A percentile compares a stretch with the other conserved stretches of the same genome.
Evolutionary conservation across 176 grass and related monocot species (phyloP).

Genomic region (Alloteropsis semialata): DNA sequence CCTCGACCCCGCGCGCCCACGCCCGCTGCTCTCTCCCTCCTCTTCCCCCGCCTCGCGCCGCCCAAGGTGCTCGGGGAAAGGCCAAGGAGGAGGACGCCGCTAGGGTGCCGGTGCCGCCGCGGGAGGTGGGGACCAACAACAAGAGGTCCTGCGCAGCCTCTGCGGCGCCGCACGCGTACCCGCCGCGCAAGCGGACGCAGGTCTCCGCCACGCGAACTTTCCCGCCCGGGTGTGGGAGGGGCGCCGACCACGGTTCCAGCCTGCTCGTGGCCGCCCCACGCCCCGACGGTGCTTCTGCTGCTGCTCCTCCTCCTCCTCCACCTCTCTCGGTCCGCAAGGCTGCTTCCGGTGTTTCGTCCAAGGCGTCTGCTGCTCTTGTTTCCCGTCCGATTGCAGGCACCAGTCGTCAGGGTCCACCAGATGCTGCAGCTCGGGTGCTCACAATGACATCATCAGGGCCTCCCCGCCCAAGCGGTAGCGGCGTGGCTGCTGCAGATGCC

Average conservation of each 20-base stretch:
- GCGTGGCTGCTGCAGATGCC: not conserved
- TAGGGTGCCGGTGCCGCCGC: too few species aligned
- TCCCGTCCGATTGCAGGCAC: not conserved
- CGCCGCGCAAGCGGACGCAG: conserved; percentile 7
- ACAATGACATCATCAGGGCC: not conserved
- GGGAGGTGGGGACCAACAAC: not conserved
- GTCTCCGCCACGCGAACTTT: not conserved
- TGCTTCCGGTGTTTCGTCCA: not conserved
- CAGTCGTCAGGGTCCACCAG: not conserved
- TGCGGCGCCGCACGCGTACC: not conserved
- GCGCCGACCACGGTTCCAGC: too few species aligned
- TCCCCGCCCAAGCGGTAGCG: not conserved
- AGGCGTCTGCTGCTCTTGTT: not conserved
- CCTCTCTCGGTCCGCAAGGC: not conserved
- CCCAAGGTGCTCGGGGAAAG: too few species aligned
- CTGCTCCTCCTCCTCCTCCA: not conserved
- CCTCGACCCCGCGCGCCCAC: too few species aligned
- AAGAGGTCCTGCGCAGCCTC: not conserved
- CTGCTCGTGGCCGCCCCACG: not conserved
- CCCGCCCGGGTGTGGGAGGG: conserved; percentile 14
- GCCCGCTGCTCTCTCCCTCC: too few species aligned
- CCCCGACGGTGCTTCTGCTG: not conserved
- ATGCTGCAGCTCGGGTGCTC: not conserved
- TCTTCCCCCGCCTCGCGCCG: too few species aligned
- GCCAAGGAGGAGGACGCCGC: too few species aligned